A percentile compares a stretch with the other conserved stretches of the same genome.
Conservation (phyloP, 208 protist genomes). For the Blastocrithidia nonstop region DNA sequence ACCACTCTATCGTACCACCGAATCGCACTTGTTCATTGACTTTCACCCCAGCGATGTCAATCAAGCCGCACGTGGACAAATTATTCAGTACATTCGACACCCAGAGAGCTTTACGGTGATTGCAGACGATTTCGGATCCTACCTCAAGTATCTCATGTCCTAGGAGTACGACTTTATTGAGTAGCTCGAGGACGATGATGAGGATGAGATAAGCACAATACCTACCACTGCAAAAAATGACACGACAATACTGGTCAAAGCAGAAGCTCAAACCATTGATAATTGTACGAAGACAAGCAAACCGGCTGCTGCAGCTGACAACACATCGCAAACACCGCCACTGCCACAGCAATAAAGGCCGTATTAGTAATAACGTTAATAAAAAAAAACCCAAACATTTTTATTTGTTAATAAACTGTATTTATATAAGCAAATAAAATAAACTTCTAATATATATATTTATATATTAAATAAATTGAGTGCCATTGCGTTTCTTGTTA, state of each 20-base stretch:
- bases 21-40: slow-evolving; percentile 36
- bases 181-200: slow-evolving; percentile 35
- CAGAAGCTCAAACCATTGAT: not conserved
- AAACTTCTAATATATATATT: too few relatives aligned
- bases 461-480: too few relatives aligned
- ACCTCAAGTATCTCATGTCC: slow-evolving; percentile 29
- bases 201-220: slow-evolving; percentile 15
- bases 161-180: slow-evolving; percentile 52
- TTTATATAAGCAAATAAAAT: too few relatives aligned
- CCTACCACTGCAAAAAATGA: not conserved
- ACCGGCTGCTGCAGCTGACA: too few relatives aligned
- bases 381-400: too few relatives aligned
- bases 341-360: too few relatives aligned
- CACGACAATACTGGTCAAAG: too few relatives aligned
- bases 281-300: not conserved
- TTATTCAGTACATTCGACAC: slow-evolving; percentile 27
- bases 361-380: too few relatives aligned
- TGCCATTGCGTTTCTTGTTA: too few relatives aligned
- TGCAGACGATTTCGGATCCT: slow-evolving; percentile 32
- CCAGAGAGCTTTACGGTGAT: slow-evolving; percentile 32
- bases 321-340: too few relatives aligned
- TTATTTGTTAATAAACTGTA: too few relatives aligned
- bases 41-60: slow-evolving; percentile 13
- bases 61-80: slow-evolving; percentile 15
- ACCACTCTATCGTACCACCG: slow-evolving; percentile 5